phyloP scores from a whole-genome alignment of 2,329 filamentous ascomycete species.

The Coniochaeta prunicola region DNA sequence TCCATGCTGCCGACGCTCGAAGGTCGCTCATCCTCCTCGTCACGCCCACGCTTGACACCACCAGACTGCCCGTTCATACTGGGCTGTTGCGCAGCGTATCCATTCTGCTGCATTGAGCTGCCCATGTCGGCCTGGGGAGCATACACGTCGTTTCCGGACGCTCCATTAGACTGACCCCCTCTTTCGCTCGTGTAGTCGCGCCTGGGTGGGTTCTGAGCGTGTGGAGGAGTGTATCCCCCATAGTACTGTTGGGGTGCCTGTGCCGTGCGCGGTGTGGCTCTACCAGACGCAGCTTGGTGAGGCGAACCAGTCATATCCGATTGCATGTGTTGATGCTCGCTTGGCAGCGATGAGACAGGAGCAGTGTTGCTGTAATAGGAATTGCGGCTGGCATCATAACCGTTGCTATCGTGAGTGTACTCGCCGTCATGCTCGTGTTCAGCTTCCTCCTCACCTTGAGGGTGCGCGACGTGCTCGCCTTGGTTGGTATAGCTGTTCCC shows the following conservation, averaged over 20 bases:
- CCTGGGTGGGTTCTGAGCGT: conserved; percentile 60
- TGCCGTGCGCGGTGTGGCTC: conserved; percentile 78
- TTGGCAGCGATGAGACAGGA: conserved; percentile 57
- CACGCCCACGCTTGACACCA: conserved; percentile 32
- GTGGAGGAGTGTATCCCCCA: conserved; percentile 75
- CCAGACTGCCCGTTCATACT: conserved; percentile 56
- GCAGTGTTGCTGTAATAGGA: conserved; percentile 72
- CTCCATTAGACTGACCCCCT: conserved; percentile 59
- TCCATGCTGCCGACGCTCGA: conserved; percentile 19
- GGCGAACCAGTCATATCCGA: conserved; percentile 80
- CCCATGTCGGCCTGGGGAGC: conserved; percentile 55
- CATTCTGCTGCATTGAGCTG: conserved; percentile 47
- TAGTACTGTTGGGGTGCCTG: conserved; percentile 69
- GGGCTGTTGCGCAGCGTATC: conserved; percentile 56
- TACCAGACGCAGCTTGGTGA: conserved; percentile 73
- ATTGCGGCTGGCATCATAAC: conserved; percentile 64
- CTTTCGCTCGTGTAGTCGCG: conserved; percentile 81
- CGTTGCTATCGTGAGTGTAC: conserved; percentile 76
- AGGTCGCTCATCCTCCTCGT: conserved; percentile 34
- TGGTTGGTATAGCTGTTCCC: conserved; percentile 53
- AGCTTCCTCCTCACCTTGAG: conserved; percentile 58
- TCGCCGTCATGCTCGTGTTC: conserved; percentile 71
- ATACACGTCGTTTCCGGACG: conserved; percentile 61
- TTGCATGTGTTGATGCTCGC: conserved; percentile 69
- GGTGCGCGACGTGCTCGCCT: conserved; percentile 42